Conservation (phyloP, 139 green algal genomes). For the Axilococcus clingmanii region DNA sequence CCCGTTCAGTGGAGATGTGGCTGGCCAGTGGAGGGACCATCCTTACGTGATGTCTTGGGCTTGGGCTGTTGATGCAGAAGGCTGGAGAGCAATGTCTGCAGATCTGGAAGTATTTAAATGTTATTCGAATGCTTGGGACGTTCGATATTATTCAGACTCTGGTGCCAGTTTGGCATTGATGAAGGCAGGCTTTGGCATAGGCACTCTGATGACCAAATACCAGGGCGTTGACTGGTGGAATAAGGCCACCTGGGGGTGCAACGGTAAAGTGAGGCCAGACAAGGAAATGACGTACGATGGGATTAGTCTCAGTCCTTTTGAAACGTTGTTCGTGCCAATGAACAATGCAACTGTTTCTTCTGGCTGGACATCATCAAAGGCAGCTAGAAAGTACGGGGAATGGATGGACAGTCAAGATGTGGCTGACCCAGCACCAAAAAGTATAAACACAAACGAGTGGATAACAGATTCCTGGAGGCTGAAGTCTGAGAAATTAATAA, state of each 20-base stretch:
- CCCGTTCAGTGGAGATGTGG: constrained; percentile 18
- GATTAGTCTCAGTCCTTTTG: constrained; percentile 23
- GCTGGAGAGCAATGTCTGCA: constrained; percentile 4
- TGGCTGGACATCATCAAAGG: constrained; percentile 11
- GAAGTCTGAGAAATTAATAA: constrained; percentile 19
- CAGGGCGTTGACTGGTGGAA: constrained; percentile 36
- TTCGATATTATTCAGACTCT: constrained; percentile 17
- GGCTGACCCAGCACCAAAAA: background rate
- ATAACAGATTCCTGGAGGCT: constrained; percentile 8
- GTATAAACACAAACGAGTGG: constrained; percentile 29
- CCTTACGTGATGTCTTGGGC: constrained; percentile 17
- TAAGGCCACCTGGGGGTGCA: constrained; percentile 25
- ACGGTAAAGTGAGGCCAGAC: constrained; percentile 15
- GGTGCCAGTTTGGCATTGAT: constrained; percentile 27
- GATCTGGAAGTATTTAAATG: constrained; percentile 21
- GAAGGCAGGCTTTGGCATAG: constrained; percentile 25
- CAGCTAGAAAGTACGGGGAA: constrained; percentile 21
- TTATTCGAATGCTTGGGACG: constrained; percentile 20
- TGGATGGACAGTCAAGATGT: constrained; percentile 5
- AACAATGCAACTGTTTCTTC: constrained; percentile 1
- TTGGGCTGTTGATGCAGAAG: constrained; percentile 19
- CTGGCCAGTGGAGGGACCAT: constrained; percentile 19
- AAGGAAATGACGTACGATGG: constrained; percentile 25
- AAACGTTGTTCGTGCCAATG: constrained; percentile 33
- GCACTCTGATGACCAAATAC: constrained; percentile 32